These are phyloP conservation scores for Botryosphaeria dothidea DNA, from an alignment of 2,329 filamentous ascomycete species.

Conservation along the genomic window DNA sequence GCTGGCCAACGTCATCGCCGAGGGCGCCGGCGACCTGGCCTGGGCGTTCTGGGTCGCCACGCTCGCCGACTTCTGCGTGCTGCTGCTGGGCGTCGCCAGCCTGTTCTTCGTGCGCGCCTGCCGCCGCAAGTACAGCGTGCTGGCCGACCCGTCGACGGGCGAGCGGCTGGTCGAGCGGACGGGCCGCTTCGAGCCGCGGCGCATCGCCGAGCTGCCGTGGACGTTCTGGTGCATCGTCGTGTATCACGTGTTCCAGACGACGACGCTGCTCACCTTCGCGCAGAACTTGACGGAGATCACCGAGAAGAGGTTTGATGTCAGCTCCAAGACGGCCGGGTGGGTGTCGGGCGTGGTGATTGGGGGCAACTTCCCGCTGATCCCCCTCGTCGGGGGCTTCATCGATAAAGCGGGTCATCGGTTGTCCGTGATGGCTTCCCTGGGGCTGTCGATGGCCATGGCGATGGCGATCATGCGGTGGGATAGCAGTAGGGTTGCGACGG, in stretches of 20 bases:
- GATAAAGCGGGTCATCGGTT: slow-evolving; percentile 59
- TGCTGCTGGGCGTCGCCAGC: background rate
- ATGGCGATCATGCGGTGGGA: slow-evolving; percentile 59
- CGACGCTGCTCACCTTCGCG: slow-evolving; percentile 55
- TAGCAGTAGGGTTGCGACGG: slow-evolving; percentile 51
- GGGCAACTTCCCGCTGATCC: slow-evolving; percentile 59
- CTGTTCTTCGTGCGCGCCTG: background rate
- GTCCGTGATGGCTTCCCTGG: slow-evolving; percentile 47
- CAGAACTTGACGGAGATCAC: slow-evolving; percentile 63
- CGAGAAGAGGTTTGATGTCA: slow-evolving; percentile 59
- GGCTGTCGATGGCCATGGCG: slow-evolving; percentile 52
- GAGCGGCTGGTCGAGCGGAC: background rate
- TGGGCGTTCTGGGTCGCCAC: background rate
- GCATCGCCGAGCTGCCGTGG: slow-evolving; percentile 60
- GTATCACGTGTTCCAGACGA: slow-evolving; percentile 62
- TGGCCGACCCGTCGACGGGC: background rate
- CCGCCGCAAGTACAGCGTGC: background rate
- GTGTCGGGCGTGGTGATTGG: slow-evolving; percentile 60
- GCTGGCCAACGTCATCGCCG: slow-evolving; percentile 60
- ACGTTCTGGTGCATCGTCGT: slow-evolving; percentile 57
- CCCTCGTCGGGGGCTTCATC: slow-evolving; percentile 56
- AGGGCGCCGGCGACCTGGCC: slow-evolving; percentile 47
- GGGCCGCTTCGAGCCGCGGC: slow-evolving; percentile 50
- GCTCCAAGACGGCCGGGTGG: slow-evolving; percentile 59
- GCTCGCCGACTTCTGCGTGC: background rate